These are phyloP conservation scores for Colletotrichum kahawae DNA, from an alignment of 2,329 filamentous ascomycete genomes.

Conservation along the genomic window DNA sequence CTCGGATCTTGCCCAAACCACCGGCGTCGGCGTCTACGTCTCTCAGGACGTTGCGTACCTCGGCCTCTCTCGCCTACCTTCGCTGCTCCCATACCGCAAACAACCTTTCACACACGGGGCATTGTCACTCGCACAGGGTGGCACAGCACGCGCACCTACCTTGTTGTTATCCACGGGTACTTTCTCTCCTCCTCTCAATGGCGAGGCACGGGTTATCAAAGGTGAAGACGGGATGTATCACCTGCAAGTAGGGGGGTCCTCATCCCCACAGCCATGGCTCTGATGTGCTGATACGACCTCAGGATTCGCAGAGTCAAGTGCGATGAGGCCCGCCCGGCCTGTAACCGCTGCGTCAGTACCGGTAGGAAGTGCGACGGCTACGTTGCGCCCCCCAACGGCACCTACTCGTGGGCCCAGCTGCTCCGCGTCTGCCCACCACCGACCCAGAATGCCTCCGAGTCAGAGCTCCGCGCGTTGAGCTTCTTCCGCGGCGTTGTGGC, in stretches of 20 bases:
- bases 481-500: conserved; percentile 43
- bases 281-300: neutral
- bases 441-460: conserved; percentile 27
- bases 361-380: conserved; percentile 38
- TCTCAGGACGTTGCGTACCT: neutral
- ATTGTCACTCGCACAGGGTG: neutral
- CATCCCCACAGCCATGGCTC: neutral
- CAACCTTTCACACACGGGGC: neutral
- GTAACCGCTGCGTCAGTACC: conserved; percentile 29
- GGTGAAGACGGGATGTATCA: conserved; percentile 28
- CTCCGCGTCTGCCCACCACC: conserved; percentile 28
- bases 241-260: conserved; percentile 27
- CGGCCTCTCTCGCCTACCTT: neutral
- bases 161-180: neutral
- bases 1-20: conserved; percentile 3
- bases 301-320: conserved; percentile 36
- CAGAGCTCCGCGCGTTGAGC: conserved; percentile 36
- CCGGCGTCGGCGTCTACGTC: neutral
- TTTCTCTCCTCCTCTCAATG: neutral
- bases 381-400: conserved; percentile 2
- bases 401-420: conserved; percentile 38
- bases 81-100: neutral
- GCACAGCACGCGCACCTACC: neutral
- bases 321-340: conserved; percentile 33
- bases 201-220: conserved; percentile 7